These are phyloP conservation scores for Tuber magnatum DNA, from an alignment of 495 filamentous ascomycete species.

Conservation along the genomic window DNA sequence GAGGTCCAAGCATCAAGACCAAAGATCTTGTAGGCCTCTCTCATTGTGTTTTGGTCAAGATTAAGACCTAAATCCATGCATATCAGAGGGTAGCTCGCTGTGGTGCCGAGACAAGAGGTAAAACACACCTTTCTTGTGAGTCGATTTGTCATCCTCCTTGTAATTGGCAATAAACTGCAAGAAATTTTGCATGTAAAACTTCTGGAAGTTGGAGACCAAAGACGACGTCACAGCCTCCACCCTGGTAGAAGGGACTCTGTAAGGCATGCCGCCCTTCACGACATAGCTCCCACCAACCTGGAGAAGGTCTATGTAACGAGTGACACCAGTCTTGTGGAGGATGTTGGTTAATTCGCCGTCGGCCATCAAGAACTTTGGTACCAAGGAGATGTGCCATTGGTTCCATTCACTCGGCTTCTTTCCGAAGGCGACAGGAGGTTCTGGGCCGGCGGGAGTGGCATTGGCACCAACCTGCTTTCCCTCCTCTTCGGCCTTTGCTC, in stretches of 20 bases:
- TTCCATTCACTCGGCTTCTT: constrained; percentile 89
- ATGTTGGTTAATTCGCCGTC: constrained; percentile 92
- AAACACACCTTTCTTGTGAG: constrained; percentile 65
- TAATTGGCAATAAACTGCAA: constrained; percentile 94
- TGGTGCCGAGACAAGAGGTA: background rate
- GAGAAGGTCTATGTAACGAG: constrained; percentile 95
- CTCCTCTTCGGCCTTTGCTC: constrained; percentile 31
- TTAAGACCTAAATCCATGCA: constrained; percentile 58
- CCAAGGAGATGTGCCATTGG: constrained; percentile 99
- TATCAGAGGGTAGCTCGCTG: constrained; percentile 10
- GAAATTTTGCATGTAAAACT: constrained; percentile 92
- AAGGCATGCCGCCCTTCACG: constrained; percentile 71
- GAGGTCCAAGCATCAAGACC: constrained; percentile 83
- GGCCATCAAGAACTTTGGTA: constrained; percentile 96
- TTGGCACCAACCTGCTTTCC: constrained; percentile 16
- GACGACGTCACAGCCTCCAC: constrained; percentile 84
- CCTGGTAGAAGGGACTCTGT: constrained; percentile 92
- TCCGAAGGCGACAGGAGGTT: constrained; percentile 47
- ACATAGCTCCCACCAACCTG: constrained; percentile 97
- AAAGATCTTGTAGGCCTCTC: constrained; percentile 96
- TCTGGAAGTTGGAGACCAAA: constrained; percentile 95
- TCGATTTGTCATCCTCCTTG: constrained; percentile 70
- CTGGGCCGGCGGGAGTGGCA: constrained; percentile 28
- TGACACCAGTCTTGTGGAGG: constrained; percentile 68
- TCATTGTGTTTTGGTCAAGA: constrained; percentile 74